These are phyloP conservation scores for Usnea hakonensis DNA, from an alignment of 495 filamentous ascomycete genomes.

Conservation along the genomic window DNA sequence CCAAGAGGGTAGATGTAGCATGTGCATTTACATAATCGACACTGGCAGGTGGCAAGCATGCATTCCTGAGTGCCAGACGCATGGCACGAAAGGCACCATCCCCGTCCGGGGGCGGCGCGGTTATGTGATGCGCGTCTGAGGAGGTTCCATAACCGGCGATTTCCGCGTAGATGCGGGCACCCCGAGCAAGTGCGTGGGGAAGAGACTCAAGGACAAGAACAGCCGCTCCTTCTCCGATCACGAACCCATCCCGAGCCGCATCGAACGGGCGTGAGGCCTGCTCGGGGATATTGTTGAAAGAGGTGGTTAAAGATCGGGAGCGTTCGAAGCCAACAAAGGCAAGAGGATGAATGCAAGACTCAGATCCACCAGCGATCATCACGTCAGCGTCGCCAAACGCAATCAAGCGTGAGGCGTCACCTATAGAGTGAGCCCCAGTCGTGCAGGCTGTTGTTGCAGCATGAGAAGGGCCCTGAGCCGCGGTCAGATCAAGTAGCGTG, in stretches of 20 bases:
- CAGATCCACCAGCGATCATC: conserved; percentile 89
- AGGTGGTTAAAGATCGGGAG: conserved; percentile 74
- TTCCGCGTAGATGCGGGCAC: conserved; percentile 82
- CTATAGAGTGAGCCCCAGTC: conserved; percentile 87
- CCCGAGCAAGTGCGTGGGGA: conserved; percentile 72
- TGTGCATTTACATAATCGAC: conserved; percentile 97
- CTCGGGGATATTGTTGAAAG: conserved; percentile 65
- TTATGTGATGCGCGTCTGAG: conserved; percentile 87
- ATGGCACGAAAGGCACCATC: conserved; percentile 75
- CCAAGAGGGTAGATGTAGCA: conserved; percentile 77
- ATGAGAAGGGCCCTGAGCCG: conserved; percentile 74
- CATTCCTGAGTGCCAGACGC: conserved; percentile 72
- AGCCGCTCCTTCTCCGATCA: conserved; percentile 87
- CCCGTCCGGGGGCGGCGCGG: conserved; percentile 75
- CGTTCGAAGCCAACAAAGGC: conserved; percentile 87
- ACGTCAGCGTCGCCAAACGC: conserved; percentile 83
- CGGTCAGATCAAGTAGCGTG: not conserved
- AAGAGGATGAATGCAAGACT: conserved; percentile 93
- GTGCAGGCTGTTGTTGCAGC: conserved; percentile 90
- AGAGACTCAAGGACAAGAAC: conserved; percentile 85
- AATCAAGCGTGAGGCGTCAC: conserved; percentile 87
- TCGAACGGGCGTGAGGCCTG: conserved; percentile 84
- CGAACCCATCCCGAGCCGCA: conserved; percentile 71
- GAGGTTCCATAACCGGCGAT: conserved; percentile 80
- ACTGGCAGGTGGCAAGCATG: conserved; percentile 53